Percentiles rank a stretch among this genome's conserved stretches.
phyloP scores from a whole-genome alignment of 2,329 filamentous ascomycete genomes.

The Emydomyces testavorans region DNA sequence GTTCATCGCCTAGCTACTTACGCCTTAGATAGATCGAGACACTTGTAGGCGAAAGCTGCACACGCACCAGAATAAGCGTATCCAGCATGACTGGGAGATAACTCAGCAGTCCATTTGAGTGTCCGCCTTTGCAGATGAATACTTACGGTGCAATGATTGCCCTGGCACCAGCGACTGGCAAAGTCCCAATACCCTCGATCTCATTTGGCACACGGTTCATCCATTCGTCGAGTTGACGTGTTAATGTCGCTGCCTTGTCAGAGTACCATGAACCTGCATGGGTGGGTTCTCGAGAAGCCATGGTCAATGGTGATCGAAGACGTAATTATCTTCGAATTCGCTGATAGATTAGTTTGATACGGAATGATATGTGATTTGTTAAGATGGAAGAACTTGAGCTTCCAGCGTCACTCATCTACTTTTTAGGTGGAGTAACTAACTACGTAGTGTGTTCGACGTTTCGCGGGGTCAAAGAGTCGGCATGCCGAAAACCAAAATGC shows the following conservation, averaged over 20 bases:
- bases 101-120: no score
- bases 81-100: conserved; percentile 64
- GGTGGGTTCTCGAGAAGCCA: conserved; percentile 45
- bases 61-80: conserved; percentile 85
- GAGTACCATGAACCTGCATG: conserved; percentile 89
- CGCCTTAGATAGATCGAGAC: conserved; percentile 67
- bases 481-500: background rate
- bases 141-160: conserved; percentile 86
- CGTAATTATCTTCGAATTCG: background rate
- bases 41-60: conserved; percentile 90
- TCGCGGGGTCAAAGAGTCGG: background rate
- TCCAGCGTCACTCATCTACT: conserved; percentile 1
- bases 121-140: conserved; percentile 6
- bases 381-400: conserved; percentile 6
- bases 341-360: background rate
- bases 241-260: conserved; percentile 47
- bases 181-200: conserved; percentile 48
- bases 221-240: conserved; percentile 59
- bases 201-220: conserved; percentile 58
- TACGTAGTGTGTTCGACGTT: background rate
- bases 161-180: conserved; percentile 65
- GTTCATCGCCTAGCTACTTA: no score
- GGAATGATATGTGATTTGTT: background rate
- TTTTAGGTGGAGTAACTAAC: background rate
- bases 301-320: conserved; percentile 14